Percentiles rank a stretch among this genome's conserved stretches.
phyloP scores from a whole-genome alignment of 1,139 yeast genomes.

The Protomyces arabidopsidicola region DNA sequence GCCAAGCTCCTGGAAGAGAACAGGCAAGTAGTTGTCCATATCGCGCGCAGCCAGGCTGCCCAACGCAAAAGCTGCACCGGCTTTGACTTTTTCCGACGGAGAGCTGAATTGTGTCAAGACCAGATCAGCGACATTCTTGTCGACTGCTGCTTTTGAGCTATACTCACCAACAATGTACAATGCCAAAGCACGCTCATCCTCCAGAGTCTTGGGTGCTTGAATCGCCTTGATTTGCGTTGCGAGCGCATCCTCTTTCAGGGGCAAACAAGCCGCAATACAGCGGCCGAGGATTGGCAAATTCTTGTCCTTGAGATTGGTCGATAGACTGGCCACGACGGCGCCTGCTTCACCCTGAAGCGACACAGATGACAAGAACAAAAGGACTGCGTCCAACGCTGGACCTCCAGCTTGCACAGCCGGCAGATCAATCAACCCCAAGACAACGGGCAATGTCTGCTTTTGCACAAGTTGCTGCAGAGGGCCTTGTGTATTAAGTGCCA shows the following conservation, averaged over 20 bases:
- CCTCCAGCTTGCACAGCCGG: background rate
- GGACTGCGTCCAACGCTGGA: background rate
- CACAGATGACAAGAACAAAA: background rate
- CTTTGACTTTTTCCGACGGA: slow-evolving; percentile 41
- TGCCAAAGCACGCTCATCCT: slow-evolving; percentile 5
- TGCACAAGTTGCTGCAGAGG: background rate
- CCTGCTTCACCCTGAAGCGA: background rate
- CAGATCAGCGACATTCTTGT: slow-evolving; percentile 37
- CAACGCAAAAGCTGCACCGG: slow-evolving; percentile 52
- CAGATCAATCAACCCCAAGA: slow-evolving; percentile 7
- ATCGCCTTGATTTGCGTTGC: background rate
- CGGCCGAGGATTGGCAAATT: background rate
- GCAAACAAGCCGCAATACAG: background rate
- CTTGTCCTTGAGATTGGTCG: background rate
- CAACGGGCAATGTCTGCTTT: slow-evolving; percentile 1
- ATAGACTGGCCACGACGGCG: background rate
- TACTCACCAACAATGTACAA: slow-evolving; percentile 14
- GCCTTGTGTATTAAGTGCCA: slow-evolving; percentile 1
- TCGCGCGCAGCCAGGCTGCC: slow-evolving; percentile 50
- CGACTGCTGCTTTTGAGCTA: slow-evolving; percentile 31
- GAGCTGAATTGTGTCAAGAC: slow-evolving; percentile 33
- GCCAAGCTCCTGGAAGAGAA: slow-evolving; percentile 39
- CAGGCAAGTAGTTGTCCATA: slow-evolving; percentile 41
- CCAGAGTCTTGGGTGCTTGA: slow-evolving; percentile 16
- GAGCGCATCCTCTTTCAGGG: background rate